These are phyloP conservation scores for Murraya koenigii DNA, from an alignment of 345 rosid genomes.

Conservation along the genomic window DNA sequence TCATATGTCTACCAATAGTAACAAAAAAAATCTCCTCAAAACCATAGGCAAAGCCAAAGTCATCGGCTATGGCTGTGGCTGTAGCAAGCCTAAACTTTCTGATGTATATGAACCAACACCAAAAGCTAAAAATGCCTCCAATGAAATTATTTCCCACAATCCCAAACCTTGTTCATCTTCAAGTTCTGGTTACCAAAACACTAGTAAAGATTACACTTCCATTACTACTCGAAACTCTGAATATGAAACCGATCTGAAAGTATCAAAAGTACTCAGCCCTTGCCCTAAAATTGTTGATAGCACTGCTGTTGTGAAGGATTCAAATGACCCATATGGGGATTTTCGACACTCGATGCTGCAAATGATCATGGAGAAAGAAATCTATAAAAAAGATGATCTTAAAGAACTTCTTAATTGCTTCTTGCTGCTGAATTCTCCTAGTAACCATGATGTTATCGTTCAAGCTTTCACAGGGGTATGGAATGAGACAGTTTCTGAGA, in stretches of 20 bases:
- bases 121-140: constrained; percentile 7
- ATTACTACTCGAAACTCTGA: constrained; percentile 22
- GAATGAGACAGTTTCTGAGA: constrained; percentile 19
- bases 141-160: neutral
- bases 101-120: constrained; percentile 38
- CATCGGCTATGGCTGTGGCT: constrained; percentile 25
- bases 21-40: constrained; percentile 22
- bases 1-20: constrained; percentile 13
- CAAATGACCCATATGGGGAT: constrained; percentile 47
- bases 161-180: constrained; percentile 3
- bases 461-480: constrained; percentile 51
- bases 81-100: constrained; percentile 30
- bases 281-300: constrained; percentile 36
- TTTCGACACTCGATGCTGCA: constrained; percentile 53
- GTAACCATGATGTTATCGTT: constrained; percentile 40
- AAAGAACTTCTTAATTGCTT: constrained; percentile 53
- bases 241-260: constrained; percentile 15
- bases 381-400: constrained; percentile 38
- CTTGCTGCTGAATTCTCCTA: constrained; percentile 44
- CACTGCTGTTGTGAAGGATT: constrained; percentile 47
- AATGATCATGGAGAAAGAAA: constrained; percentile 54
- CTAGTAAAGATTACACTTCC: constrained; percentile 13
- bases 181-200: neutral
- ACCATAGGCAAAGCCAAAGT: constrained; percentile 8
- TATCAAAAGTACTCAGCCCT: constrained; percentile 16